phyloP scores from a whole-genome alignment of 148 eudicot species.

The Limonium bicolor region DNA sequence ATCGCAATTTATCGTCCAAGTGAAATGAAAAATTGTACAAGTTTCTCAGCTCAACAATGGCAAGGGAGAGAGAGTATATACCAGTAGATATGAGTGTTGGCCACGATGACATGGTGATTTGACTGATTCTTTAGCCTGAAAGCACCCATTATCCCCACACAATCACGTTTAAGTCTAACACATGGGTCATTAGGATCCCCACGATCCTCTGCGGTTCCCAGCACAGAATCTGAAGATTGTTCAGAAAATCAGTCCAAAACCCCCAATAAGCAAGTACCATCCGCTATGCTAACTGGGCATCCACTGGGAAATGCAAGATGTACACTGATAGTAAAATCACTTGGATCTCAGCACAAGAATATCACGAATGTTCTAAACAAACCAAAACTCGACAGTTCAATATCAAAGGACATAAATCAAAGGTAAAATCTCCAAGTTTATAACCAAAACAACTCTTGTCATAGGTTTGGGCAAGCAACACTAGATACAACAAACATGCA shows the following conservation, averaged over 20 bases:
- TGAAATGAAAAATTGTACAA: too few relatives aligned
- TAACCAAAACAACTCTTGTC: too few relatives aligned
- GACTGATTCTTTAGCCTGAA: conserved; percentile 56
- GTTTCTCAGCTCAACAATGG: conserved; percentile 1
- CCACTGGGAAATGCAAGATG: too few relatives aligned
- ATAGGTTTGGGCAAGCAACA: too few relatives aligned
- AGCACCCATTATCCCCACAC: conserved; percentile 84
- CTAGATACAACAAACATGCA: background rate
- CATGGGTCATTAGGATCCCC: conserved; percentile 4
- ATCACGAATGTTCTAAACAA: too few relatives aligned
- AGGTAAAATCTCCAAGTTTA: too few relatives aligned
- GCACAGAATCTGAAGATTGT: conserved; percentile 1
- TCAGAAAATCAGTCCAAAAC: too few relatives aligned
- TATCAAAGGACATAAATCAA: too few relatives aligned
- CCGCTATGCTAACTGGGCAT: too few relatives aligned
- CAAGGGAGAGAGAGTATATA: conserved; percentile 9
- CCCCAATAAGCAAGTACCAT: too few relatives aligned
- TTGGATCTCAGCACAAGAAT: background rate
- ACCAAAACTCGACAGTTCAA: too few relatives aligned
- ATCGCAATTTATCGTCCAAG: too few relatives aligned
- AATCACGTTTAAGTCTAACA: conserved; percentile 90
- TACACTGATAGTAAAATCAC: background rate
- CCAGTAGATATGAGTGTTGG: conserved; percentile 92
- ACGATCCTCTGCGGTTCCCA: background rate
- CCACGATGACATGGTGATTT: conserved; percentile 45